Conservation (phyloP, 148 eudicot genomes). For the Rhododendron vialii region DNA sequence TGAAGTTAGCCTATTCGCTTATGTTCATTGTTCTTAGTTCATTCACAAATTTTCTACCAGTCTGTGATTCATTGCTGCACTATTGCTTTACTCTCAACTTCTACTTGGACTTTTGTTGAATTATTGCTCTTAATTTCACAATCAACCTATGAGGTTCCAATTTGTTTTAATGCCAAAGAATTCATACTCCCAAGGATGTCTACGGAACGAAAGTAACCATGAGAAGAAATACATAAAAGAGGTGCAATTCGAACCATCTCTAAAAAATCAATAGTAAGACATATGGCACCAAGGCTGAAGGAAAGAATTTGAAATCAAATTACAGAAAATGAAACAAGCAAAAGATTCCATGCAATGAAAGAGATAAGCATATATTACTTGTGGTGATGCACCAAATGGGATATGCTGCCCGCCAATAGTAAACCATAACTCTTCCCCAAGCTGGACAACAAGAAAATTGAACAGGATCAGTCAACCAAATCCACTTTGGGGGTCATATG, state of each 20-base stretch:
- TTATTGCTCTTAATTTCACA: not conserved
- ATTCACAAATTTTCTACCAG: not conserved
- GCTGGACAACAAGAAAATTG: constrained; percentile 31
- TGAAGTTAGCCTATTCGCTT: not conserved
- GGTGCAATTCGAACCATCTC: not conserved
- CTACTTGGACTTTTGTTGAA: not conserved
- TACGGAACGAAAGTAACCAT: not conserved
- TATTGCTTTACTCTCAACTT: not conserved
- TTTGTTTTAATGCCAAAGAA: not conserved
- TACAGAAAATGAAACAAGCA: not conserved
- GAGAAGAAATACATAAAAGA: not conserved
- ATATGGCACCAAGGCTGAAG: not conserved
- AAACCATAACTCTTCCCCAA: constrained; percentile 85
- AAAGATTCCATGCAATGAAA: not conserved
- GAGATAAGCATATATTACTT: constrained; percentile 35
- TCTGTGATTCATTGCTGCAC: not conserved
- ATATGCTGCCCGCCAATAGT: constrained; percentile 84
- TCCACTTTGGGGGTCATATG: not conserved
- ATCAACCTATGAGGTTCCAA: not conserved
- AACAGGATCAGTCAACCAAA: constrained; percentile 5
- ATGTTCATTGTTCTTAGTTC: not conserved
- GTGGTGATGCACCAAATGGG: constrained; percentile 95
- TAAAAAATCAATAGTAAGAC: not conserved
- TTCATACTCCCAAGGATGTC: not conserved
- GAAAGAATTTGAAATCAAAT: not conserved